A percentile compares a stretch with the other conserved stretches of the same genome.
phyloP scores from a whole-genome alignment of 148 eudicot genomes.

The Heliamphora exappendiculata region DNA sequence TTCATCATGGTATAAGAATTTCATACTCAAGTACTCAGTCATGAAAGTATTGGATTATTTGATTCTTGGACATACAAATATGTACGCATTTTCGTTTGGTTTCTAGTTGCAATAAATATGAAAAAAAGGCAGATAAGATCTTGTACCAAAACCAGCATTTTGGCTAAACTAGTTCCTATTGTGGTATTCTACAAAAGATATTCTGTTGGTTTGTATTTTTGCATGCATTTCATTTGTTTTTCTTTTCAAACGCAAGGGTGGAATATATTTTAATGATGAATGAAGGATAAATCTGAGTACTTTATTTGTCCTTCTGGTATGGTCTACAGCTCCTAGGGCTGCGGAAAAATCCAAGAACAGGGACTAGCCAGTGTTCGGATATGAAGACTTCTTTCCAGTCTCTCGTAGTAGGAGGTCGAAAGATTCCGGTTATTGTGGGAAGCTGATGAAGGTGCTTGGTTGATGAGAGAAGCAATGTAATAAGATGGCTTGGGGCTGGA shows the following conservation, averaged over 20 bases:
- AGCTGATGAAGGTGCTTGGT: neutral
- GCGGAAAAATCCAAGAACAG: slow-evolving; percentile 62
- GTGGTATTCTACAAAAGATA: neutral
- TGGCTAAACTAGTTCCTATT: no score
- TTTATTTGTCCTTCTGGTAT: neutral
- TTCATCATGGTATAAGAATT: no score
- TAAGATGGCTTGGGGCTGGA: slow-evolving; percentile 1
- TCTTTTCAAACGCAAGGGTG: neutral
- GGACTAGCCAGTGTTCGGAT: slow-evolving; percentile 25
- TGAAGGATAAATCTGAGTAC: neutral
- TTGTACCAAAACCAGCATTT: neutral
- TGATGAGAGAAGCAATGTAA: neutral
- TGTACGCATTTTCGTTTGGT: neutral
- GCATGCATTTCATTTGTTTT: neutral
- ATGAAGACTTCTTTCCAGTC: slow-evolving; percentile 17
- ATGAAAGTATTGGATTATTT: neutral
- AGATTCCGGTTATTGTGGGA: neutral
- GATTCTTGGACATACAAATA: neutral
- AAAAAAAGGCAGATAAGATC: neutral
- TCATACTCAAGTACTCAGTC: no score
- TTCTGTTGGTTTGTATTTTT: neutral
- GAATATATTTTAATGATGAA: neutral
- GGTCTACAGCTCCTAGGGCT: slow-evolving; percentile 68
- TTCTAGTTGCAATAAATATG: neutral
- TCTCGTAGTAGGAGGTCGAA: slow-evolving; percentile 6